A percentile compares a stretch with the other conserved stretches of the same genome.
phyloP scores from a whole-genome alignment of 2,329 filamentous ascomycete species.

The Trichoderma arundinaceum region DNA sequence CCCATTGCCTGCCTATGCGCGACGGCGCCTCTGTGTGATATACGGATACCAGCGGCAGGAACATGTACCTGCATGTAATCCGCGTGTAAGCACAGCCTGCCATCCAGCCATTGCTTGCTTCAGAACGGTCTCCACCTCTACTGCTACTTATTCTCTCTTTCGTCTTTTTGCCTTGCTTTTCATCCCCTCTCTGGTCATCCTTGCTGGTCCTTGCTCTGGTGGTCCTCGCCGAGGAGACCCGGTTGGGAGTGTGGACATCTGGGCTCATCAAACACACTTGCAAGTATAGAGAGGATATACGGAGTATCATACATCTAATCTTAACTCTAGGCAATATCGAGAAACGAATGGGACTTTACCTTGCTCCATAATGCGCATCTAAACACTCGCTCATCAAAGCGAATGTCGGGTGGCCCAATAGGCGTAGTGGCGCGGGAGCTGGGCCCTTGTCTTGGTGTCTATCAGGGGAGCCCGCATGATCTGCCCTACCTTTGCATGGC shows the following conservation, averaged over 20 bases:
- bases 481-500: neutral
- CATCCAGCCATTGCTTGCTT: conserved; percentile 16
- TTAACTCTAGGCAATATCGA: neutral
- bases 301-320: neutral
- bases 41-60: neutral
- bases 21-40: neutral
- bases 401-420: too few relatives aligned
- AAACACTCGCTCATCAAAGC: too few relatives aligned
- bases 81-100: conserved; percentile 21
- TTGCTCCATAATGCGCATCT: too few relatives aligned
- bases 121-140: neutral
- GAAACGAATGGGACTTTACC: too few relatives aligned
- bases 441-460: neutral
- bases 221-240: neutral
- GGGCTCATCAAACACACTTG: neutral
- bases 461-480: neutral
- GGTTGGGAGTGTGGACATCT: neutral
- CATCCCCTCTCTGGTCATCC: neutral
- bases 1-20: neutral
- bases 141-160: conserved; percentile 4
- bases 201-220: neutral
- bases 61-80: conserved; percentile 9
- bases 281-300: neutral
- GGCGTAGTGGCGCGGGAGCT: too few relatives aligned
- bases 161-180: neutral